phyloP scores from a whole-genome alignment of 108 stramenopile genomes.

The Cyclotella atomus region DNA sequence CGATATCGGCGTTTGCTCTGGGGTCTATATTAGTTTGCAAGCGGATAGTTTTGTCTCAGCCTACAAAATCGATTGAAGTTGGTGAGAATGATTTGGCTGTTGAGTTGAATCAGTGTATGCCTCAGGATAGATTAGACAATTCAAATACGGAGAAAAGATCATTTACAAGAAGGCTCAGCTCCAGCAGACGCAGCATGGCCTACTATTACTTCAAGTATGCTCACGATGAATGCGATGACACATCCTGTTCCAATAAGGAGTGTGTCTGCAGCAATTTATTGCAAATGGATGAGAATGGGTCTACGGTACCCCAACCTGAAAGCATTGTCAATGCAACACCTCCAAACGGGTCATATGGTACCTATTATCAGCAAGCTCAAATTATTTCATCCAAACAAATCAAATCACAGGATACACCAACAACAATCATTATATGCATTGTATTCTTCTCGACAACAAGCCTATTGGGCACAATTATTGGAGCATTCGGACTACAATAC shows the following conservation, averaged over 20 bases:
- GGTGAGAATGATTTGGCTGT: neutral
- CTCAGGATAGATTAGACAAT: no score
- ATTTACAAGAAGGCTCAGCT: neutral
- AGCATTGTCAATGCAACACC: neutral
- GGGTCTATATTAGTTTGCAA: constrained; percentile 11
- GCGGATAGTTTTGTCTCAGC: neutral
- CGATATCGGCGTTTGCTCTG: constrained; percentile 12
- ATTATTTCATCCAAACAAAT: neutral
- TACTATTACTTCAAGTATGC: constrained; percentile 18
- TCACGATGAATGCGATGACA: constrained; percentile 3
- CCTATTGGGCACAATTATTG: constrained; percentile 4
- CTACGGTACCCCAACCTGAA: neutral
- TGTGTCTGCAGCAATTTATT: neutral
- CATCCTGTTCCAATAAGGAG: neutral
- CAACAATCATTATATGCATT: neutral
- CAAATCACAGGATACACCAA: neutral
- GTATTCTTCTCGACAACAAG: constrained; percentile 9
- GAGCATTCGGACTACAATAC: neutral
- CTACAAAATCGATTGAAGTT: neutral
- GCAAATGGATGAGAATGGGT: neutral
- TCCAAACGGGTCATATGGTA: neutral
- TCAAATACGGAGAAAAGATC: neutral
- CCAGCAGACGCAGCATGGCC: constrained; percentile 9
- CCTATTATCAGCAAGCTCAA: neutral
- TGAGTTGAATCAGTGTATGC: neutral